phyloP scores from a whole-genome alignment of 73 alveolate genomes.

The Paramecium primaurelia region DNA sequence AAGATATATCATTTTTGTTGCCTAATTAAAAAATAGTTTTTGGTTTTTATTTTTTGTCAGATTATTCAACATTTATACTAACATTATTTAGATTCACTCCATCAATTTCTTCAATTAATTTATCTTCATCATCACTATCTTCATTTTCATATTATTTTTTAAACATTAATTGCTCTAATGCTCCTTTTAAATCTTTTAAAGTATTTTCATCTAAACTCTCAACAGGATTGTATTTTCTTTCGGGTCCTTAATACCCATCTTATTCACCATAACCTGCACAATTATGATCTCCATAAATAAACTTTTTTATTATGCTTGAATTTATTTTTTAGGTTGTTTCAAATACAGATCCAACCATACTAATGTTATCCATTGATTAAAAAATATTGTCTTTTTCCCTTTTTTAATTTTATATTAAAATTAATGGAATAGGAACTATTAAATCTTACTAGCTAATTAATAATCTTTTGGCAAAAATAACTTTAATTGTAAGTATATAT shows the following conservation, averaged over 20 bases:
- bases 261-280: background rate
- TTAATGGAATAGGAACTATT: background rate
- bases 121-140: background rate
- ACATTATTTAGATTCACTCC: background rate
- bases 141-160: background rate
- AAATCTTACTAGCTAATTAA: background rate
- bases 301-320: background rate
- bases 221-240: background rate
- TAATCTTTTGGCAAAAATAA: background rate
- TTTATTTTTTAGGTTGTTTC: background rate
- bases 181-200: background rate
- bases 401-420: background rate
- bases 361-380: background rate
- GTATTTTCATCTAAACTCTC: background rate
- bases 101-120: background rate
- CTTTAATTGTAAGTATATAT: background rate
- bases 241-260: background rate
- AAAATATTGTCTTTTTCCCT: background rate
- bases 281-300: conserved; percentile 7
- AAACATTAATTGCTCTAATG: background rate
- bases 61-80: background rate
- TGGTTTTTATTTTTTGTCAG: background rate
- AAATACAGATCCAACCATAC: background rate
- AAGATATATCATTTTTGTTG: background rate
- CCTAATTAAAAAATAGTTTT: background rate